phyloP scores from a whole-genome alignment of 140 eudicot genomes.

The Bidens hawaiensis region DNA sequence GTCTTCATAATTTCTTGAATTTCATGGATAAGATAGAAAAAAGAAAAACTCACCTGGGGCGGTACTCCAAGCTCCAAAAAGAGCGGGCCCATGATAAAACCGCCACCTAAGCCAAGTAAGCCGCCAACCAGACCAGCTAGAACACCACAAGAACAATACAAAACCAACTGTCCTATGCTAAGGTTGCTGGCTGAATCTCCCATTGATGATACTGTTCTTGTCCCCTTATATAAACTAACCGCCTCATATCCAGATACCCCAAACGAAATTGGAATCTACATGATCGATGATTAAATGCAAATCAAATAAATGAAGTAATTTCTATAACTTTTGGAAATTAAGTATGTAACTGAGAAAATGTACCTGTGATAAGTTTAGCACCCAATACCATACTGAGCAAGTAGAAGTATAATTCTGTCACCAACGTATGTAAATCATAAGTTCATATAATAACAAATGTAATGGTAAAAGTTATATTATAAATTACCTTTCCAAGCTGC shows the following conservation, averaged over 20 bases:
- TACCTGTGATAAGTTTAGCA: constrained; percentile 88
- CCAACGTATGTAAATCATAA: constrained; percentile 14
- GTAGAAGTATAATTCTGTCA: constrained; percentile 67
- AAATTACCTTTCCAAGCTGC: constrained; percentile 68
- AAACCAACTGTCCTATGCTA: constrained; percentile 46
- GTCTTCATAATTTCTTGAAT: background rate
- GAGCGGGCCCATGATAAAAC: constrained; percentile 92
- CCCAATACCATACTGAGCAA: constrained; percentile 81
- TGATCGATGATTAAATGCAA: background rate
- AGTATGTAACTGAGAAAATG: background rate
- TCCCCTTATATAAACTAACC: constrained; percentile 61
- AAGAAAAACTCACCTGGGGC: constrained; percentile 60
- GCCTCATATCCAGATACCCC: constrained; percentile 82
- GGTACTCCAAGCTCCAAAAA: constrained; percentile 95
- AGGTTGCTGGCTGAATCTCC: constrained; percentile 52
- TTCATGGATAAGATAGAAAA: background rate
- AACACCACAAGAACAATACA: constrained; percentile 58
- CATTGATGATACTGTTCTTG: constrained; percentile 60
- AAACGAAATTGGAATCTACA: constrained; percentile 82
- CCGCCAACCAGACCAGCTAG: constrained; percentile 93
- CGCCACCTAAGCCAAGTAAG: constrained; percentile 92
- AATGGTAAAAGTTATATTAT: background rate
- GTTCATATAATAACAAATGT: constrained; percentile 1
- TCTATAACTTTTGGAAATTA: background rate
- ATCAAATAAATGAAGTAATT: background rate